Evolutionary conservation across 441 rosid genomes (phyloP).

Genomic region (Mallotus japonicus): DNA sequence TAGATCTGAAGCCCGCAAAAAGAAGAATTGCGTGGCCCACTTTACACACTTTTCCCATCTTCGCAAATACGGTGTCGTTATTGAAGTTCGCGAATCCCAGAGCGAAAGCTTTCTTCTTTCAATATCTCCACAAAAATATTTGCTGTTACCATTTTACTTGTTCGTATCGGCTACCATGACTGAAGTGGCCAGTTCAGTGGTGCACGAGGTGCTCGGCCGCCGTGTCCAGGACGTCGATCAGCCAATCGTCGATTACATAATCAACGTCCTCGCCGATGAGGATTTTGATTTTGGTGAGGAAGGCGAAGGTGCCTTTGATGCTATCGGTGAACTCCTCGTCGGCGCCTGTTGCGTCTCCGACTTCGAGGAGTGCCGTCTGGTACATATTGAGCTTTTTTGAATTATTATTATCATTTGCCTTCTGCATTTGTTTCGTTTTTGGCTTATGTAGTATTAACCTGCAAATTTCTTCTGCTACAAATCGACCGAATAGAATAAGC

Average conservation of each 20-base stretch:
- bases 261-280: conserved; percentile 95
- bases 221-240: conserved; percentile 75
- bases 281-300: conserved; percentile 94
- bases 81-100: no score
- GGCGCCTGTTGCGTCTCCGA: conserved; percentile 84
- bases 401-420: not conserved
- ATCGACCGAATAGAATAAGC: no score
- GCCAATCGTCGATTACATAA: conserved; percentile 89
- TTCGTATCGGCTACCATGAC: conserved; percentile 43
- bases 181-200: conserved; percentile 85
- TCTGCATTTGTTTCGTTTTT: not conserved
- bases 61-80: no score
- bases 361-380: conserved; percentile 70
- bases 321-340: conserved; percentile 90
- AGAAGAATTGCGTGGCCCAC: no score
- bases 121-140: no score
- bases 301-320: conserved; percentile 90
- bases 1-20: no score
- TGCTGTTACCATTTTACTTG: no score
- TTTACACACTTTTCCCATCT: no score
- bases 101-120: no score
- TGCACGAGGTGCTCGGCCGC: conserved; percentile 79
- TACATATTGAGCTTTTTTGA: conserved; percentile 16
- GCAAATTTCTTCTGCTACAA: no score
- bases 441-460: not conserved